Percentiles rank a stretch among this genome's conserved stretches.
Evolutionary conservation across 2,329 filamentous ascomycete genomes (phyloP).

Genomic region (Alternaria dauci): DNA sequence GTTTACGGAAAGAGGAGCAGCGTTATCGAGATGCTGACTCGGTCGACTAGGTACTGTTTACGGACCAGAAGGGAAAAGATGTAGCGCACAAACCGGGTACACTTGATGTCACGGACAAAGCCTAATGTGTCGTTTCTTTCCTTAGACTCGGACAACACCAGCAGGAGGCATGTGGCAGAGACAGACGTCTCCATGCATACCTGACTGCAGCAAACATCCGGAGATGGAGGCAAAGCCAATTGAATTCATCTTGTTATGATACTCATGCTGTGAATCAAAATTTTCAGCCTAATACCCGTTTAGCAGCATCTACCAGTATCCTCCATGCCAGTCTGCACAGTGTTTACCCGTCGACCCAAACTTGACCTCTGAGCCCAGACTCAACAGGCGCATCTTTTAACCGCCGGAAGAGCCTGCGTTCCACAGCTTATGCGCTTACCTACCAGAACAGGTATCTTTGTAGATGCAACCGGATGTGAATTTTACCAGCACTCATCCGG

Average conservation of each 20-base stretch:
- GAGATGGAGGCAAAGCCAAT: neutral
- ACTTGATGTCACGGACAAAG: conserved; percentile 29
- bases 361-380: neutral
- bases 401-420: conserved; percentile 18
- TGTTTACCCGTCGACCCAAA: neutral
- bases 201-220: neutral
- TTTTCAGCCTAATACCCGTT: neutral
- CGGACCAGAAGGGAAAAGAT: conserved; percentile 52
- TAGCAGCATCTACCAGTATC: neutral
- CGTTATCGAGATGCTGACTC: neutral
- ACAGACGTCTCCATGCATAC: neutral
- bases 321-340: neutral
- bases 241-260: neutral
- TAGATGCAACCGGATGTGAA: conserved; percentile 1
- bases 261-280: neutral
- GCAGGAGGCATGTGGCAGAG: neutral
- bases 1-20: neutral
- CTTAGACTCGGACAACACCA: neutral
- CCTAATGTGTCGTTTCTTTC: neutral
- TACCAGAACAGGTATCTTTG: conserved; percentile 12
- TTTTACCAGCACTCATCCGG: conserved; percentile 14
- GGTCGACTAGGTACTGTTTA: conserved; percentile 47
- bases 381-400: conserved; percentile 14
- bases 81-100: conserved; percentile 54
- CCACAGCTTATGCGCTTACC: conserved; percentile 5